Evolutionary conservation across 108 stramenopile genomes (phyloP), one percentile per base, ranked within the genome.

Genomic region (Skeletonema potamos): DNA sequence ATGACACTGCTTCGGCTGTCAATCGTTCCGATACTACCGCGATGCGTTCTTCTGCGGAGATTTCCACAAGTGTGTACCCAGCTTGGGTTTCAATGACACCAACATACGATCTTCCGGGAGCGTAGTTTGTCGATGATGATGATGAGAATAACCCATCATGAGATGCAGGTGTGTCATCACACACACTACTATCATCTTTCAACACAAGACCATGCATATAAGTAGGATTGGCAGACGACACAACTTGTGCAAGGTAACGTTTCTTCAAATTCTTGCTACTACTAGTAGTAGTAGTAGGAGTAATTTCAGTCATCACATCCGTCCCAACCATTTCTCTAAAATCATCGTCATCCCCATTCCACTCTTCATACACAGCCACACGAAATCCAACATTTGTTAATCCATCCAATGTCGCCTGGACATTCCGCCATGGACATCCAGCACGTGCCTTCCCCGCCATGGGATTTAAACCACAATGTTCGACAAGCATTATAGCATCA

Each of bases 381-480:
- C 77, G 82, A 61, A 96, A 93, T 18, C 97, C 98, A 48, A 83
- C 83, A 17, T 58, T 37, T 3, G 94, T 97, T 28, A 99, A 68
- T 36, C 87, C 66, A 67, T 97, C 92, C 54, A 99, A 69, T 11
- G 97, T 97, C 7, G 86, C 74, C 67, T 97, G 97, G 4, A 99
- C 76, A 73, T 97, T 97, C 54, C 77, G 81, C 58, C 79, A 69
- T 15, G 97, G 98, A 85, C 97, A 97, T 8, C 98, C 98, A 10
- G 98, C 97, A 62, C 87, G 89, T 18, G 87, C 90, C 71, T 94
- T 93, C 13, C 83, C 84, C 7, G 82, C 98, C 98, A 99, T 99
- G n/a, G 94, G 81, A 66, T 99, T 99, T 60, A 99, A 73, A 15
- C 98, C 98, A 26, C 88, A 89, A 74, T 97, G 92, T 58, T 97